Evolutionary conservation across 73 alveolate species (phyloP), one percentile per base, ranked within the genome.

Genomic region (Breviolum minutum): DNA sequence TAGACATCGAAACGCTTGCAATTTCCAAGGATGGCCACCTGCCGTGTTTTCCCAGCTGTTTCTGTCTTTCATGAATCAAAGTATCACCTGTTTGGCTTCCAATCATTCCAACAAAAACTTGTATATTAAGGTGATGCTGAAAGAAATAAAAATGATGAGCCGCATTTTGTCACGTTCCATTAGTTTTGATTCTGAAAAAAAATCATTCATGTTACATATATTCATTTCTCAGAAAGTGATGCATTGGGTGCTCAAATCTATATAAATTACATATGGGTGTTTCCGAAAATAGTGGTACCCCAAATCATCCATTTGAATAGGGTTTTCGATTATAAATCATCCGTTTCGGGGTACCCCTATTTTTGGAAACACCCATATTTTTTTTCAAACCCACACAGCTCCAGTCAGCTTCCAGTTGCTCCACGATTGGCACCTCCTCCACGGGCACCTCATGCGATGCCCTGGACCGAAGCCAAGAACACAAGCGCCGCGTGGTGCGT

Each of bases 1-100:
- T 92, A 92, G 54, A 92, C 60, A 80, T 92, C 98, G 63, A 92
- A 74, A 66, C 98, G 98, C 98, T 92, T 92, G 98, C 98, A 92
- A 69, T 92, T 92, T 13, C 98, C 98, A 22, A 92, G 24, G 81
- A 92, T 19, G 26, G 81, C 98, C 68, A 81, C 98, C 98, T 92
- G 77, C 30, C 14, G 69, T 81, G 40, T 70, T 8, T 30, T 16
- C 30, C 80, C 80, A 17, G 8, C 40, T 70, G 68, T n/a, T n/a
- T n/a, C n/a, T n/a, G n/a, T n/a, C n/a, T n/a, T n/a, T n/a, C n/a
- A n/a, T n/a, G n/a, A n/a, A n/a, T n/a, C n/a, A n/a, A n/a, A n/a
- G n/a, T n/a, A n/a, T n/a, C 54, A 40, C 54, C 54, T 40, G 0
- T 40, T 40, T 19, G 32, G 3, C 40, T 73, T 73, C 83, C 14